These are phyloP conservation scores for Stylosanthes scabra DNA, from an alignment of 331 rosid genomes.

Conservation along the genomic window DNA sequence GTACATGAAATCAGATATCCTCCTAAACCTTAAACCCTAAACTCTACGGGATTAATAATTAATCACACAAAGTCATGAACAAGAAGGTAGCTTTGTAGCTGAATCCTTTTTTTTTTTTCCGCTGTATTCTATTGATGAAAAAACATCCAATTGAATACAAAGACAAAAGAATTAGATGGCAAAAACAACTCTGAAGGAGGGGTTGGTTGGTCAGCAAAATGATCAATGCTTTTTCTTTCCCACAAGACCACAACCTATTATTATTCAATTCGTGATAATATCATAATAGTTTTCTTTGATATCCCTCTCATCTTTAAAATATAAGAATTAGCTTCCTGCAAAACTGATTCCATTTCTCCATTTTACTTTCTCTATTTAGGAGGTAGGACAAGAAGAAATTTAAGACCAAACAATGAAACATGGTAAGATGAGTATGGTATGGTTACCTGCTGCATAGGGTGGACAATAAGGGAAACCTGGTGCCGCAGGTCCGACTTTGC, in stretches of 20 bases:
- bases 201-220: too few species aligned
- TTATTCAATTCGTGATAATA: slow-evolving; percentile 3
- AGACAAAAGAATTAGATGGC: not conserved
- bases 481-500: slow-evolving; percentile 86
- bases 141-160: too few species aligned
- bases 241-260: not conserved
- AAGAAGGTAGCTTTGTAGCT: too few species aligned
- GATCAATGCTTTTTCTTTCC: not conserved
- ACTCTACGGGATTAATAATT: too few species aligned
- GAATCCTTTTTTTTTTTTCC: too few species aligned
- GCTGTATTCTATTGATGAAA: too few species aligned
- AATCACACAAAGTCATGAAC: too few species aligned
- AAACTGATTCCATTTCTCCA: not conserved
- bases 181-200: not conserved
- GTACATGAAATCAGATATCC: too few species aligned
- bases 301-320: not conserved
- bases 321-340: not conserved
- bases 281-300: slow-evolving; percentile 5
- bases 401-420: slow-evolving; percentile 29
- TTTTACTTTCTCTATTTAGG: not conserved
- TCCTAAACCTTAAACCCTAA: too few species aligned
- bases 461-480: slow-evolving; percentile 89
- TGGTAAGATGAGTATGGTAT: slow-evolving; percentile 8
- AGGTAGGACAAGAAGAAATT: slow-evolving; percentile 18
- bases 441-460: slow-evolving; percentile 97